Conservation (phyloP, 139 green algal genomes). For the Haematococcus lacustris region DNA sequence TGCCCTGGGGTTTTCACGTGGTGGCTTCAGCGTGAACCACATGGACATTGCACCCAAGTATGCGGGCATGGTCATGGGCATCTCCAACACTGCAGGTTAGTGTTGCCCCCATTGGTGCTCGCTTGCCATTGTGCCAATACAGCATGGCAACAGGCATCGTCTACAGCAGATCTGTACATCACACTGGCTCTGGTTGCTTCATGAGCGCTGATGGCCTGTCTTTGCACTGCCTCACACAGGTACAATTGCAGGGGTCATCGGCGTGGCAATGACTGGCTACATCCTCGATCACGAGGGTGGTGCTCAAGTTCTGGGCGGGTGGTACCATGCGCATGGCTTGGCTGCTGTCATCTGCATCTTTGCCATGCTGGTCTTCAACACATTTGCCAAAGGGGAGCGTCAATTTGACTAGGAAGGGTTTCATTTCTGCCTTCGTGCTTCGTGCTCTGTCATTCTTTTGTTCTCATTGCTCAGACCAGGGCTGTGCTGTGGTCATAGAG, state of each 20-base stretch:
- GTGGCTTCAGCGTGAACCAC: slow-evolving; percentile 94
- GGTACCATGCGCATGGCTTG: slow-evolving; percentile 59
- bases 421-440: too few relatives aligned
- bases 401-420: slow-evolving; percentile 54
- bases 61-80: slow-evolving; percentile 91
- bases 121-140: neutral
- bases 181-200: neutral
- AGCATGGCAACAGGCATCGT: neutral
- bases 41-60: slow-evolving; percentile 96
- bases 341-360: slow-evolving; percentile 48
- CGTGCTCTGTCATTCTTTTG: too few relatives aligned
- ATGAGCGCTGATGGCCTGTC: neutral
- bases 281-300: slow-evolving; percentile 72
- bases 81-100: slow-evolving; percentile 76
- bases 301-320: slow-evolving; percentile 44
- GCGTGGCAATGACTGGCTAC: slow-evolving; percentile 80
- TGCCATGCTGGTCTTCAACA: slow-evolving; percentile 68
- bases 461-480: too few relatives aligned
- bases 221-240: slow-evolving; percentile 25
- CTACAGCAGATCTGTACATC: neutral
- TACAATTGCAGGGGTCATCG: slow-evolving; percentile 80
- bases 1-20: slow-evolving; percentile 42
- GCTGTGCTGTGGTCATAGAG: too few relatives aligned
- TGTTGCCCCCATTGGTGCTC: too few relatives aligned
- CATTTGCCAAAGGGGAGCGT: slow-evolving; percentile 56